Evolutionary conservation across 2,329 filamentous ascomycete species (phyloP), one percentile per base, ranked within the genome.

Genomic region (Ophiocordyceps camponoti-leonardi): DNA sequence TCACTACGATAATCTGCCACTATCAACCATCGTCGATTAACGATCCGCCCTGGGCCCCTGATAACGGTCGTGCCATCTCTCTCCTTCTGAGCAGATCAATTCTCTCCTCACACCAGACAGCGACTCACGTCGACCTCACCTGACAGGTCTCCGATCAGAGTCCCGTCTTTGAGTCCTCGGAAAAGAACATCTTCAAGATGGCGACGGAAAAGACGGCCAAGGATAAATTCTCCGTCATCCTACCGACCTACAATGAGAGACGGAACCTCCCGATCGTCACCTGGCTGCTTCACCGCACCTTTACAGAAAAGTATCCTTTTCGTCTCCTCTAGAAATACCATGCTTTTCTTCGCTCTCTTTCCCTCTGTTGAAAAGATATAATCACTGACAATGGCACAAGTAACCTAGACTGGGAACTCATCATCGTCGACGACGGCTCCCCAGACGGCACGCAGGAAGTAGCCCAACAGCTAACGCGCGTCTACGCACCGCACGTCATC

Each of bases 171-270:
- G 12, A 13, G 12, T 3, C 10, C 6, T 3, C 6, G 12, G 3
- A 6, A 13, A 12, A 16, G 35, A 18, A 18, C 13, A 16, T 45
- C 31, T 26, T 43, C 52, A 53, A 53, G 55, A 77, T 77, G 73
- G 69, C 71, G 47, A 60, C 66, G 45, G 54, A 56, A 45, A 69
- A 67, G 54, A 49, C 55, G 35, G 49, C 57, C 44, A 63, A 64
- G 56, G 58, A 92, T 73, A 94, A 90, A 68, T 98, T 95, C 75
- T 94, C 90, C 54, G 82, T 98, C 61, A 90, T 98, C 61, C 79
- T 98, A 52, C 92, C 92, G 47, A 98, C 92, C 50, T 98, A 94
- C 78, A 96, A 98, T 65, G 92, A 98, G 76, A 86, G 92, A 61
- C 81, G 80, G 65, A 98, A 98, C 69, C 79, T 98, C 54, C 92